phyloP scores from a whole-genome alignment of 2,329 filamentous ascomycete genomes.

The Phialophora expanda region DNA sequence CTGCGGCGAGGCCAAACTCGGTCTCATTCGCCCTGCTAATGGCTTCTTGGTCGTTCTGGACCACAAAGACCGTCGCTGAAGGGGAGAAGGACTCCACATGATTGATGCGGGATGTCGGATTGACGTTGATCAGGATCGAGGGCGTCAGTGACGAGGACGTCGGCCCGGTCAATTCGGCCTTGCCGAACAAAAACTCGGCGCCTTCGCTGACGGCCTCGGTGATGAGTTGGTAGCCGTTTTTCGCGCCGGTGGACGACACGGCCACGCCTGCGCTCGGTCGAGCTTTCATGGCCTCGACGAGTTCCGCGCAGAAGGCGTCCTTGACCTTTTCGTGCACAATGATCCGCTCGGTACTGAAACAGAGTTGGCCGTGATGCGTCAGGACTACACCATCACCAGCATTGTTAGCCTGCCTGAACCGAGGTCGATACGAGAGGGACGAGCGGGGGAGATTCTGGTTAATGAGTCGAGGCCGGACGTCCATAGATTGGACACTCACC shows the following conservation, averaged over 20 bases:
- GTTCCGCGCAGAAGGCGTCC: conserved; percentile 77
- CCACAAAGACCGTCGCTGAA: conserved; percentile 84
- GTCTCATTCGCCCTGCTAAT: conserved; percentile 87
- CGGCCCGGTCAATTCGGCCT: conserved; percentile 70
- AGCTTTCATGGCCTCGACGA: conserved; percentile 81
- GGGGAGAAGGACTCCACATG: conserved; percentile 92
- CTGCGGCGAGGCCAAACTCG: conserved; percentile 65
- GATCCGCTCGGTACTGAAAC: conserved; percentile 85
- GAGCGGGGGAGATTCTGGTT: neutral
- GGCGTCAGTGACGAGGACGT: conserved; percentile 75
- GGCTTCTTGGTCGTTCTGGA: conserved; percentile 78
- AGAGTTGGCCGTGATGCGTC: conserved; percentile 95
- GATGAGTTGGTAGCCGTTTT: conserved; percentile 75
- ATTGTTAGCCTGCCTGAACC: neutral
- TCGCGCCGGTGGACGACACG: conserved; percentile 83
- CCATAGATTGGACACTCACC: conserved; percentile 14
- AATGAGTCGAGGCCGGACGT: too few relatives aligned
- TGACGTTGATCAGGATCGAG: conserved; percentile 76
- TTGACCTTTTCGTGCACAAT: conserved; percentile 85
- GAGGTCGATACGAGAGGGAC: too few relatives aligned
- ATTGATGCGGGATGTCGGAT: conserved; percentile 82
- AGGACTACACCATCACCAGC: conserved; percentile 64
- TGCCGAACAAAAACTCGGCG: conserved; percentile 76
- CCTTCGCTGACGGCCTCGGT: conserved; percentile 78
- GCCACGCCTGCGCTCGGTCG: conserved; percentile 76